A percentile compares a stretch with the other conserved stretches of the same genome.
These are phyloP conservation scores for Colletotrichum tropicicola DNA, from an alignment of 2,329 filamentous ascomycete species.

Conservation along the genomic window DNA sequence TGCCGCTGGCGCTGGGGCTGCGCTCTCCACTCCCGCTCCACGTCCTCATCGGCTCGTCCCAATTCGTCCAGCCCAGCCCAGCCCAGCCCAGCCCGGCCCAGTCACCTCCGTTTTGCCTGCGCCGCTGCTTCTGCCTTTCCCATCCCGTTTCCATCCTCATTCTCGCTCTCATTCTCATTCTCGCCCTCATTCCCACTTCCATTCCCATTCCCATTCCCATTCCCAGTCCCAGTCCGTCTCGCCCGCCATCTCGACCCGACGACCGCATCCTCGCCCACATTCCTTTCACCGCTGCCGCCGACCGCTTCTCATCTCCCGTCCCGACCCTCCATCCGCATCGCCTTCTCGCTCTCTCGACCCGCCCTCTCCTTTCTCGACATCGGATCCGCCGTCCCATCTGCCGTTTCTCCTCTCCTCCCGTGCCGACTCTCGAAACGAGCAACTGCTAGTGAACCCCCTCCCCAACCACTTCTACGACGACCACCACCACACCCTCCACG, in stretches of 20 bases:
- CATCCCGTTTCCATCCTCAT: conserved; percentile 7
- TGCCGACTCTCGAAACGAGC: conserved; percentile 6
- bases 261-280: not conserved
- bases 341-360: not conserved
- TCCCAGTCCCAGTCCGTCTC: conserved; percentile 3
- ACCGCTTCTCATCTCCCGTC: not conserved
- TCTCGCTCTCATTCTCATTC: not conserved
- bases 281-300: not conserved
- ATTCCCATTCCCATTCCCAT: conserved; percentile 2
- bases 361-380: not conserved
- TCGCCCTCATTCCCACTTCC: not conserved
- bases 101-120: not conserved
- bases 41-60: not conserved
- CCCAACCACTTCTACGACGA: not conserved
- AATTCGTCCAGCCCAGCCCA: not conserved
- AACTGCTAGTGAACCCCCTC: not conserved
- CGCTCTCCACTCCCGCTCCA: not conserved
- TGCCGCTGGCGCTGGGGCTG: not conserved
- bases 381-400: not conserved
- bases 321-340: not conserved
- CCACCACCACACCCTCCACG: not conserved
- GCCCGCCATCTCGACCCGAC: not conserved
- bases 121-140: conserved; percentile 16
- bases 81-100: not conserved
- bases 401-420: not conserved